Conservation (phyloP, 2,329 filamentous ascomycete species). For the Raffaelea deltoideospora region DNA sequence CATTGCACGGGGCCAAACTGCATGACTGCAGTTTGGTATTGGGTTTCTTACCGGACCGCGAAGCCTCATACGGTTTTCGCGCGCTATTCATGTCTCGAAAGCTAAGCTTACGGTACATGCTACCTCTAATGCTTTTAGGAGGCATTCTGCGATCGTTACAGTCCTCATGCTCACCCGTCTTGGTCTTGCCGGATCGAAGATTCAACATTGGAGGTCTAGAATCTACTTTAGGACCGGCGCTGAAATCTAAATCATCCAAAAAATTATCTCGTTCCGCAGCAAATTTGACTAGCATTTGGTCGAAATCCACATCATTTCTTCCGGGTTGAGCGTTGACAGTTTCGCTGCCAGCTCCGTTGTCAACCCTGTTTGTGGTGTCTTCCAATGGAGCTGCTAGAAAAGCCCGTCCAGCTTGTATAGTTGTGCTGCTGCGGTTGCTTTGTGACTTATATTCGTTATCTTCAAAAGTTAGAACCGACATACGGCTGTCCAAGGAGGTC, state of each 20-base stretch:
- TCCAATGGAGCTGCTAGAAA: background rate
- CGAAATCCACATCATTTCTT: constrained; percentile 95
- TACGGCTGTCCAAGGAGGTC: constrained; percentile 26
- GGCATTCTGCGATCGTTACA: constrained; percentile 37
- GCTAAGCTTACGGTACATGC: constrained; percentile 82
- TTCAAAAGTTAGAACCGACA: constrained; percentile 39
- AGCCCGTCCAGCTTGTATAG: constrained; percentile 22
- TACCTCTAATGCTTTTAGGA: constrained; percentile 54
- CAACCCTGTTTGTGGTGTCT: no score
- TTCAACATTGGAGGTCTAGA: constrained; percentile 58
- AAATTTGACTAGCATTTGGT: constrained; percentile 84
- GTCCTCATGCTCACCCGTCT: constrained; percentile 48
- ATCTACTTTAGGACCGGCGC: constrained; percentile 63
- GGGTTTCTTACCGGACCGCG: constrained; percentile 55
- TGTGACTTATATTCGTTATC: constrained; percentile 41
- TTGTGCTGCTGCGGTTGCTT: constrained; percentile 53
- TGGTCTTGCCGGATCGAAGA: constrained; percentile 68
- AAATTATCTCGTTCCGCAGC: constrained; percentile 91
- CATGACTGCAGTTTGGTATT: no score
- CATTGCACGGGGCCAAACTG: background rate
- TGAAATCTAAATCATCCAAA: constrained; percentile 80
- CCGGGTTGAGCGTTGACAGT: constrained; percentile 16
- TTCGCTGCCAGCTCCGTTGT: constrained; percentile 11
- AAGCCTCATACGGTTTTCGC: constrained; percentile 67
- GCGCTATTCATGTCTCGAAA: constrained; percentile 90